Conservation (phyloP, 2,329 filamentous ascomycete genomes). For the Trichoderma oligosporum region DNA sequence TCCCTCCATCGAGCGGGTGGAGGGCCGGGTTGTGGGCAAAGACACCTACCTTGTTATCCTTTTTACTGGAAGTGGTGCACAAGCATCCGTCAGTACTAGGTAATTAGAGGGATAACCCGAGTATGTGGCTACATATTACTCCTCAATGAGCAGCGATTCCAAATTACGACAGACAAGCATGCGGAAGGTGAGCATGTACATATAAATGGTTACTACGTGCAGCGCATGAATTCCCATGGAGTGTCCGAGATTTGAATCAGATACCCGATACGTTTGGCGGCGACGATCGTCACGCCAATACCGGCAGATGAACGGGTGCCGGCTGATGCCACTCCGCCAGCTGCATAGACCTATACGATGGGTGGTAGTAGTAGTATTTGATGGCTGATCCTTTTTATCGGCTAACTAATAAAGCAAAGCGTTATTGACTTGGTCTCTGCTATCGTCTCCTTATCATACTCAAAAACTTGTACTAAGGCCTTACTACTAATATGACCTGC, state of each 20-base stretch:
- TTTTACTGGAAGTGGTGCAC: too few relatives aligned
- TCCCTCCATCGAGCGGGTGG: too few relatives aligned
- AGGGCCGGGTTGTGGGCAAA: too few relatives aligned
- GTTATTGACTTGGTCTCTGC: not conserved
- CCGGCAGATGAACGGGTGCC: constrained; percentile 17
- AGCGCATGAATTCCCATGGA: not conserved
- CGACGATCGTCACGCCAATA: constrained; percentile 15
- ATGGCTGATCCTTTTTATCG: not conserved
- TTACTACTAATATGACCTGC: too few relatives aligned
- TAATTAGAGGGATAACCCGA: too few relatives aligned
- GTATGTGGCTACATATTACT: not conserved
- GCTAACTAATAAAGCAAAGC: not conserved
- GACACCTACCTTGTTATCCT: too few relatives aligned
- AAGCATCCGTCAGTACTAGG: too few relatives aligned
- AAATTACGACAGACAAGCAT: not conserved
- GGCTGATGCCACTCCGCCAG: constrained; percentile 11
- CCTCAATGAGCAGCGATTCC: not conserved
- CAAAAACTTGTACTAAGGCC: too few relatives aligned
- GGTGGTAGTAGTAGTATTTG: too few relatives aligned
- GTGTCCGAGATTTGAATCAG: constrained; percentile 12
- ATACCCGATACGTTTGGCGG: constrained; percentile 15
- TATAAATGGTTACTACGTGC: not conserved
- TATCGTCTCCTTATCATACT: too few relatives aligned
- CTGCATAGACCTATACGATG: constrained; percentile 12
- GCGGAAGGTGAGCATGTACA: not conserved